phyloP scores from a whole-genome alignment of 805 yeast species.

The Candida glaebosa region DNA sequence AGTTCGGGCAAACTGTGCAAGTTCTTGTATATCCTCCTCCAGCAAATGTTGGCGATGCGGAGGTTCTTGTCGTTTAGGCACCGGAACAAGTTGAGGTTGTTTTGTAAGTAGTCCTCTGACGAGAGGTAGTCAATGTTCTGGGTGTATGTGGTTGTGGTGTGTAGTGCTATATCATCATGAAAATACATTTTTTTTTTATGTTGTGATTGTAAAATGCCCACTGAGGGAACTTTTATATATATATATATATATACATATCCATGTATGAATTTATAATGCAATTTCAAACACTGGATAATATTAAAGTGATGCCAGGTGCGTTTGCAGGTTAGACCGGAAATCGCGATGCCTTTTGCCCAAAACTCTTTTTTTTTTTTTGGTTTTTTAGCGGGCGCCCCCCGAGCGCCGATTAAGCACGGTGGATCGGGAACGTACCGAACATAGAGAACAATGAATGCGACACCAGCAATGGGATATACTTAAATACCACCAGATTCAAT shows the following conservation, averaged over 20 bases:
- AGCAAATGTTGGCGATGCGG: constrained; percentile 33
- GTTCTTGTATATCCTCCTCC: constrained; percentile 39
- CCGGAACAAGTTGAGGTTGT: constrained; percentile 16
- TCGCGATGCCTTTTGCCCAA: background rate
- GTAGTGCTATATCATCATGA: constrained; percentile 13
- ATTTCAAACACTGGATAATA: background rate
- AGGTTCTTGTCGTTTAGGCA: constrained; percentile 9
- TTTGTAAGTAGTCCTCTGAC: constrained; percentile 10
- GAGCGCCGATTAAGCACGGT: too few relatives aligned
- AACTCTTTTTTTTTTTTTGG: too few relatives aligned
- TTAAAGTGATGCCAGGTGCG: too few relatives aligned
- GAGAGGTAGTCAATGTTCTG: constrained; percentile 33
- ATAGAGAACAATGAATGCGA: too few relatives aligned
- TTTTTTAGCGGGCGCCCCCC: too few relatives aligned
- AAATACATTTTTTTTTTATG: constrained; percentile 10
- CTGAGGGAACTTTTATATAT: too few relatives aligned
- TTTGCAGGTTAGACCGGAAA: background rate
- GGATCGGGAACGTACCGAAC: too few relatives aligned
- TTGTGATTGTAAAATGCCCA: too few relatives aligned
- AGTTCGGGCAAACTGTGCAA: constrained; percentile 24
- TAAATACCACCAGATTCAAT: too few relatives aligned
- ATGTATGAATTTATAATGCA: background rate
- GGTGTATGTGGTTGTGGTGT: constrained; percentile 8
- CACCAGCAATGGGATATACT: too few relatives aligned
- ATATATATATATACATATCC: too few relatives aligned